Conservation (phyloP, 2,329 filamentous ascomycete genomes). For the Claviceps capensis region DNA sequence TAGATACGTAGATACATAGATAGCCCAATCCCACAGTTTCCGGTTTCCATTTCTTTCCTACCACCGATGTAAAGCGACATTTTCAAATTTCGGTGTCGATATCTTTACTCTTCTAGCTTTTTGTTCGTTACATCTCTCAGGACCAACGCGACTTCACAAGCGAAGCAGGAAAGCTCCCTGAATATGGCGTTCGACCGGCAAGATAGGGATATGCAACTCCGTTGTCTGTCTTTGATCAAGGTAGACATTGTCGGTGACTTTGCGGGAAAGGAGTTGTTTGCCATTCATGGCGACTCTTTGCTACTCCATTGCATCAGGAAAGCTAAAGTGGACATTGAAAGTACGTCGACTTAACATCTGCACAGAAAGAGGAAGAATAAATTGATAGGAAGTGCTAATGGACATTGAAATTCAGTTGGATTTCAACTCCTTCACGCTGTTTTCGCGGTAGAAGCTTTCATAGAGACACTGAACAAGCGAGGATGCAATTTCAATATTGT, state of each 20-base stretch:
- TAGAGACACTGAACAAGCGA: constrained; percentile 29
- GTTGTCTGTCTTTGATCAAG: constrained; percentile 11
- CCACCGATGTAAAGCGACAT: too few relatives aligned
- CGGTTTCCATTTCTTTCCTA: too few relatives aligned
- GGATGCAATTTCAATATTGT: constrained; percentile 59
- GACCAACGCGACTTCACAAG: too few relatives aligned
- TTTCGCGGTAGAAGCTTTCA: not conserved
- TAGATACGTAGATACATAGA: too few relatives aligned
- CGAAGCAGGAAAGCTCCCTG: too few relatives aligned
- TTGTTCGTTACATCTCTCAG: too few relatives aligned
- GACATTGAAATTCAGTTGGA: not conserved
- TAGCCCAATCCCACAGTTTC: too few relatives aligned
- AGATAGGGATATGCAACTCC: too few relatives aligned
- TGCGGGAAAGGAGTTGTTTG: constrained; percentile 57
- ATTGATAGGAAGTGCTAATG: too few relatives aligned
- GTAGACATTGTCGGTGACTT: constrained; percentile 64
- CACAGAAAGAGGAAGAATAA: not conserved
- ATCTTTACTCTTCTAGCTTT: too few relatives aligned
- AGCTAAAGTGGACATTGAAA: constrained; percentile 44
- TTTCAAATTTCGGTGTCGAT: too few relatives aligned
- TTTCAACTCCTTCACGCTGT: not conserved
- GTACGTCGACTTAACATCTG: not conserved
- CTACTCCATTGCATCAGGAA: constrained; percentile 50
- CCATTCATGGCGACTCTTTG: constrained; percentile 62
- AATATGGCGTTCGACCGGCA: too few relatives aligned